Percentiles rank a stretch among this genome's conserved stretches.
phyloP scores from a whole-genome alignment of 2,329 filamentous ascomycete species.

The Elsinoe australis region DNA sequence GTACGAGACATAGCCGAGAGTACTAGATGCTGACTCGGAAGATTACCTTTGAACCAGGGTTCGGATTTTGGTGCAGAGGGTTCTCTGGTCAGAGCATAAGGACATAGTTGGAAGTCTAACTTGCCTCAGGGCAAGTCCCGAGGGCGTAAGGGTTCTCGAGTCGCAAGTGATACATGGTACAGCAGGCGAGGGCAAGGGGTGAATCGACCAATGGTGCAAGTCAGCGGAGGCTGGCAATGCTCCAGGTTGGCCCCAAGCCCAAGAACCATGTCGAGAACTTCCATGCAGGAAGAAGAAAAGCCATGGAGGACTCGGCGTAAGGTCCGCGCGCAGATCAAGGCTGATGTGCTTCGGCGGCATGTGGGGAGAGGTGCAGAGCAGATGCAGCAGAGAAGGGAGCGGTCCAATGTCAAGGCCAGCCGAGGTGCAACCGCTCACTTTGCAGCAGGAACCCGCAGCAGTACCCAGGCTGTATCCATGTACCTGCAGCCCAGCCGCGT shows the following conservation, averaged over 20 bases:
- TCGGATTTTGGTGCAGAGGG: too few relatives aligned
- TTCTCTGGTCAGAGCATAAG: too few relatives aligned
- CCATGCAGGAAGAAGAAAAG: not conserved
- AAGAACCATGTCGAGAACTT: not conserved
- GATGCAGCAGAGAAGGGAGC: not conserved
- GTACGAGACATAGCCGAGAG: too few relatives aligned
- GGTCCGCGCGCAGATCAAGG: not conserved
- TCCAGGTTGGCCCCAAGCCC: not conserved
- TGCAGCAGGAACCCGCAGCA: slow-evolving; percentile 3
- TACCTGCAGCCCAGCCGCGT: not conserved
- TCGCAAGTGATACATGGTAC: too few relatives aligned
- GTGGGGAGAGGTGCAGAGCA: not conserved
- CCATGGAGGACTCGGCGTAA: not conserved
- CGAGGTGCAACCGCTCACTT: slow-evolving; percentile 11
- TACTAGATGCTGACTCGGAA: too few relatives aligned
- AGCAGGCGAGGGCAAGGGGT: too few relatives aligned
- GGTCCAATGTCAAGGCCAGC: slow-evolving; percentile 1
- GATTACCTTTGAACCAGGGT: too few relatives aligned
- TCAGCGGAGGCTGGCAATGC: not conserved
- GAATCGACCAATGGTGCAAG: too few relatives aligned
- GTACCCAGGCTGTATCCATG: slow-evolving; percentile 4
- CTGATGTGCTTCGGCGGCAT: slow-evolving; percentile 9
- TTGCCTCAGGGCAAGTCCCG: too few relatives aligned
- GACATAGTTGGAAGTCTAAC: too few relatives aligned
- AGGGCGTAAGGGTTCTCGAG: too few relatives aligned